Evolutionary conservation across 1,284 basidiomycete genomes (phyloP).

Genomic region (Ceratobasidium sp.): DNA sequence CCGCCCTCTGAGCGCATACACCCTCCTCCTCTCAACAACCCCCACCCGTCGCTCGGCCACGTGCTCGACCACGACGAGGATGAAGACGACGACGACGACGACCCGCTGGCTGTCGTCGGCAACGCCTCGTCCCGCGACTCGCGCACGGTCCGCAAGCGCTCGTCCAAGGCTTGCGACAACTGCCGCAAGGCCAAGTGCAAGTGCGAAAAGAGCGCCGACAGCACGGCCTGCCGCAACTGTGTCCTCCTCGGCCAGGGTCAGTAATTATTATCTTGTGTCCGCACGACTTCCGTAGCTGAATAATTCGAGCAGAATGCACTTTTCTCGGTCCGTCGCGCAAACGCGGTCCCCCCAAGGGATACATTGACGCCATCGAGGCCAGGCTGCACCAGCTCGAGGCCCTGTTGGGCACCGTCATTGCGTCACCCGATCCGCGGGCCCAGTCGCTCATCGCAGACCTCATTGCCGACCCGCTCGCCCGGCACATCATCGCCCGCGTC

Average conservation of each 20-base stretch:
- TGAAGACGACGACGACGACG: slow-evolving; percentile 68
- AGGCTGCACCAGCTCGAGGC: slow-evolving; percentile 90
- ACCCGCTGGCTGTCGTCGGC: slow-evolving; percentile 57
- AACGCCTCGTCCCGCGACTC: slow-evolving; percentile 21
- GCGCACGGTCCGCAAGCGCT: slow-evolving; percentile 54
- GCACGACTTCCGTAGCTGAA: too few relatives aligned
- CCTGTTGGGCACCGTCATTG: slow-evolving; percentile 77
- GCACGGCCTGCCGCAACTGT: slow-evolving; percentile 78
- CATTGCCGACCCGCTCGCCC: slow-evolving; percentile 76
- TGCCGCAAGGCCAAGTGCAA: slow-evolving; percentile 87
- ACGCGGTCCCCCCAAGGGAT: slow-evolving; percentile 84
- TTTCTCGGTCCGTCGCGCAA: slow-evolving; percentile 69
- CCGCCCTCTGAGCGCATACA: slow-evolving; percentile 37
- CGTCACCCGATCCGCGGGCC: slow-evolving; percentile 75
- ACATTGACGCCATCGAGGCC: slow-evolving; percentile 91
- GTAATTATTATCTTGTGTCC: too few relatives aligned
- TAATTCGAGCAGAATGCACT: slow-evolving; percentile 81
- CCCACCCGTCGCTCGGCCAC: slow-evolving; percentile 55
- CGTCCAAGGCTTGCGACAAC: slow-evolving; percentile 74
- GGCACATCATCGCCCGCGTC: slow-evolving; percentile 80
- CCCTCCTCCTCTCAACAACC: slow-evolving; percentile 42
- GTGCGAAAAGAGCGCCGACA: slow-evolving; percentile 69
- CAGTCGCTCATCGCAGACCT: slow-evolving; percentile 72
- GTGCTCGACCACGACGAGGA: slow-evolving; percentile 61
- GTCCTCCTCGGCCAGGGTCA: slow-evolving; percentile 78